Percentiles rank a stretch among this genome's conserved stretches.
These are phyloP conservation scores for Euphrasia confusa DNA, from an alignment of 257 asterid species.

Conservation along the genomic window DNA sequence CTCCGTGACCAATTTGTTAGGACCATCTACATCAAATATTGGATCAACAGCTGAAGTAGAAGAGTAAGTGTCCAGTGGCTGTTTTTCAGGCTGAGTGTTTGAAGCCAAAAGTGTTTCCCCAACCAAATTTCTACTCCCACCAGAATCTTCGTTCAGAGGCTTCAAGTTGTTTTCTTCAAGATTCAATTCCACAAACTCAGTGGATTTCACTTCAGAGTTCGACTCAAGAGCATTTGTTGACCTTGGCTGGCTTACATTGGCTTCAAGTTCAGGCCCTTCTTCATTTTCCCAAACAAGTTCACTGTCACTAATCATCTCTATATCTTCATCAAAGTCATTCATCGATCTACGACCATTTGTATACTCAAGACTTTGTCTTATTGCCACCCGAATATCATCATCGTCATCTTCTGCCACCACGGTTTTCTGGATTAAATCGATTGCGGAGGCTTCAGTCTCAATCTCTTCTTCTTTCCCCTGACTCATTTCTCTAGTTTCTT, in stretches of 20 bases:
- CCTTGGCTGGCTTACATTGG: constrained; percentile 26
- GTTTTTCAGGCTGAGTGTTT: constrained; percentile 16
- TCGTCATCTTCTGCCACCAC: constrained; percentile 70
- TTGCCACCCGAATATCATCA: constrained; percentile 69
- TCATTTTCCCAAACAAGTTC: constrained; percentile 17
- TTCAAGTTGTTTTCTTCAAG: constrained; percentile 23
- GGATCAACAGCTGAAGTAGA: constrained; percentile 30
- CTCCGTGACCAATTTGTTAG: constrained; percentile 28
- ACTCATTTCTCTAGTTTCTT: constrained; percentile 25
- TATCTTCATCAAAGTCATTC: constrained; percentile 27
- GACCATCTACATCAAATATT: constrained; percentile 24
- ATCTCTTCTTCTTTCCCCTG: constrained; percentile 23
- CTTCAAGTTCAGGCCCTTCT: constrained; percentile 26
- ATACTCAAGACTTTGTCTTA: constrained; percentile 68
- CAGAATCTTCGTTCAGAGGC: constrained; percentile 23
- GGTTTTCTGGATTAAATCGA: constrained; percentile 23
- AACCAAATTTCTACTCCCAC: constrained; percentile 25
- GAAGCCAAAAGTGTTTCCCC: constrained; percentile 18
- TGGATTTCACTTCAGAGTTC: constrained; percentile 27
- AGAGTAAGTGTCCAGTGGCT: constrained; percentile 19
- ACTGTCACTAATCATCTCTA: constrained; percentile 25
- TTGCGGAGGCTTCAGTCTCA: constrained; percentile 24
- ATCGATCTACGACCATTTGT: constrained; percentile 24
- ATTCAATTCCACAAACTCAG: constrained; percentile 23
- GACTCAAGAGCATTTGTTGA: constrained; percentile 24